phyloP scores from a whole-genome alignment of 768 basidiomycete genomes.

The Pholiota molesta region DNA sequence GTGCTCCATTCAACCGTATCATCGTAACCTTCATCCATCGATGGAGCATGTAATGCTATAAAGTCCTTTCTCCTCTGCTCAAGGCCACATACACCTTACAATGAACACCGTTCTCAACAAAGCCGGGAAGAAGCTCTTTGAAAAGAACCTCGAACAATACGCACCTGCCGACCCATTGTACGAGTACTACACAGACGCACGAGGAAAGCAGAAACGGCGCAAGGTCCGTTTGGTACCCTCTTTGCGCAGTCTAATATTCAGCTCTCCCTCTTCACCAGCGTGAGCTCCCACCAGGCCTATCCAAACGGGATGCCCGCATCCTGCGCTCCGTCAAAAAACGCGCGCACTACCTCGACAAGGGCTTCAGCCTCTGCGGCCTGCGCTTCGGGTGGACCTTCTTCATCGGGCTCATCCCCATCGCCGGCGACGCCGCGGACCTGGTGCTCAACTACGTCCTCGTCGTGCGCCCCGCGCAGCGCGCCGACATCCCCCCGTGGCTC shows the following conservation, averaged over 20 bases:
- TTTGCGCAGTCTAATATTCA: background rate
- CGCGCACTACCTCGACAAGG: constrained; percentile 88
- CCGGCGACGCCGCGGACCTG: constrained; percentile 67
- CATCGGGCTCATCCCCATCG: constrained; percentile 73
- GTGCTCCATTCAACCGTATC: too few species aligned
- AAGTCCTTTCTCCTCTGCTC: background rate
- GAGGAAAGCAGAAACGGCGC: constrained; percentile 57
- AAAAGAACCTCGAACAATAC: constrained; percentile 66
- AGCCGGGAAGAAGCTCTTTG: constrained; percentile 63
- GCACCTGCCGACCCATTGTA: constrained; percentile 77
- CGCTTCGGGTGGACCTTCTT: constrained; percentile 88
- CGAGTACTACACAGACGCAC: constrained; percentile 57
- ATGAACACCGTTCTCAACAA: constrained; percentile 18
- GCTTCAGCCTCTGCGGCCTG: constrained; percentile 77
- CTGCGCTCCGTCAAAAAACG: constrained; percentile 74
- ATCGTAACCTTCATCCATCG: background rate
- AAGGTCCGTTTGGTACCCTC: constrained; percentile 42
- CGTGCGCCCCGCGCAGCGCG: constrained; percentile 71
- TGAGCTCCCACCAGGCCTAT: constrained; percentile 74
- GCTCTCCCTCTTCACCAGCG: constrained; percentile 44
- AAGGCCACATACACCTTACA: background rate
- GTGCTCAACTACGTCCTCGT: constrained; percentile 76
- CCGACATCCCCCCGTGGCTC: constrained; percentile 72
- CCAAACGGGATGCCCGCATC: constrained; percentile 72
- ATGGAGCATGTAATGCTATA: background rate